Evolutionary conservation across 305 asterid species (phyloP), one percentile per base, ranked within the genome.

Genomic region (Fraxinus latifolia): DNA sequence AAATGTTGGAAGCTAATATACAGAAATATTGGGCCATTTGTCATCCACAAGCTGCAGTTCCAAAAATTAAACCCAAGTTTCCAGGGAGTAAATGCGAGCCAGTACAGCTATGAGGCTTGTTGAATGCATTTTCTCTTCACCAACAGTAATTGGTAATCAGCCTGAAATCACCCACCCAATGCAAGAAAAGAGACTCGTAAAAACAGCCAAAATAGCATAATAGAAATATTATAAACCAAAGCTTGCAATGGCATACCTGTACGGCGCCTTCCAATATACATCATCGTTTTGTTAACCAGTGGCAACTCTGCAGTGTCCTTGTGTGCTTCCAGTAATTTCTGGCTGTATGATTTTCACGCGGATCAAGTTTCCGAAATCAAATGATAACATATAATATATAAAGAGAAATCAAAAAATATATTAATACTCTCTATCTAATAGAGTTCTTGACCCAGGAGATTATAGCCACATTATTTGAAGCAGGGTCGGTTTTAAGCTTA

Each of bases 281-380:
- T 85, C 91, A 91, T 94, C 23, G 95, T 82, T 86, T 87, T 92
- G 90, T 94, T 95, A 70, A 95, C 96, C 77, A 95, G 84, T 23
- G 99, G 99, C 86, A 95, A 81, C 78, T 91, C 94, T 39, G 98
- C 99, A 55, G 90, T 6, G 42, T 91, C 96, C 75, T 88, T 92
- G 7, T 89, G 93, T n/a, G 77, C 23, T 17, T 67, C 88, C 67
- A 95, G 85, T 71, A 92, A 87, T 85, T 92, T 92, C 89, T 81
- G 83, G 90, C 98, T 95, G 97, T 85, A 84, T 72, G 34, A 32
- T 74, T 79, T 47, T 21, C 37, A 39, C 3, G 9, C 31, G 25
- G 25, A 68, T 81, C 53, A 76, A 31, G 14, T 21, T 17, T 76
- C 36, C 44, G 8, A 44, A 53, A 77, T 29, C 25, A 34, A 37